Evolutionary conservation across 1,284 basidiomycete species (phyloP).

Genomic region (Polyporus tsugae): DNA sequence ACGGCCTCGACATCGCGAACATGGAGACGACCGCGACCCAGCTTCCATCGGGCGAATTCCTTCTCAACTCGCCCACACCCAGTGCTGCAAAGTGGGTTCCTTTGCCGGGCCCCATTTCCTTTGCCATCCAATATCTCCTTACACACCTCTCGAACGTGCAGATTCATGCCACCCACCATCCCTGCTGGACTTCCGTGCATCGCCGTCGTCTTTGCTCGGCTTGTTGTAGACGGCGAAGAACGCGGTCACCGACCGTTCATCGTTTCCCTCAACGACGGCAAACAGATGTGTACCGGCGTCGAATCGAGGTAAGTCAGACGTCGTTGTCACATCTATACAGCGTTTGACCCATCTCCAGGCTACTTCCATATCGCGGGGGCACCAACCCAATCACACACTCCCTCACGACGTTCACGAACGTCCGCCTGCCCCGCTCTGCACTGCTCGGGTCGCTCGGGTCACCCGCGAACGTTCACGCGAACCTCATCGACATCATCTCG

Average conservation of each 20-base stretch:
- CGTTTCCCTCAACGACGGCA: constrained; percentile 45
- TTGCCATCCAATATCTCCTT: neutral
- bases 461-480: constrained; percentile 37
- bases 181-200: constrained; percentile 46
- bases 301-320: constrained; percentile 35
- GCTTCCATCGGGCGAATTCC: constrained; percentile 45
- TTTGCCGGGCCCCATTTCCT: no score
- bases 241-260: constrained; percentile 46
- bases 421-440: constrained; percentile 45
- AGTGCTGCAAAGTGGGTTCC: constrained; percentile 48
- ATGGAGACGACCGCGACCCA: constrained; percentile 51
- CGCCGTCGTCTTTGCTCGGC: constrained; percentile 46
- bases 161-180: constrained; percentile 54
- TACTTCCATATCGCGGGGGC: constrained; percentile 46
- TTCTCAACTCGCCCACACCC: constrained; percentile 46
- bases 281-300: constrained; percentile 44
- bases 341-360: constrained; percentile 31
- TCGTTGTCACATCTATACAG: neutral
- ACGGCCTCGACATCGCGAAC: constrained; percentile 51
- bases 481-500: constrained; percentile 48
- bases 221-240: constrained; percentile 43
- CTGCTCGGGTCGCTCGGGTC: constrained; percentile 45
- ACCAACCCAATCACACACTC: constrained; percentile 47
- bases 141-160: constrained; percentile 25
- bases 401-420: constrained; percentile 50